Evolutionary conservation across 768 basidiomycete species (phyloP), one percentile per base, ranked within the genome.

Genomic region (Boletus insuetus): DNA sequence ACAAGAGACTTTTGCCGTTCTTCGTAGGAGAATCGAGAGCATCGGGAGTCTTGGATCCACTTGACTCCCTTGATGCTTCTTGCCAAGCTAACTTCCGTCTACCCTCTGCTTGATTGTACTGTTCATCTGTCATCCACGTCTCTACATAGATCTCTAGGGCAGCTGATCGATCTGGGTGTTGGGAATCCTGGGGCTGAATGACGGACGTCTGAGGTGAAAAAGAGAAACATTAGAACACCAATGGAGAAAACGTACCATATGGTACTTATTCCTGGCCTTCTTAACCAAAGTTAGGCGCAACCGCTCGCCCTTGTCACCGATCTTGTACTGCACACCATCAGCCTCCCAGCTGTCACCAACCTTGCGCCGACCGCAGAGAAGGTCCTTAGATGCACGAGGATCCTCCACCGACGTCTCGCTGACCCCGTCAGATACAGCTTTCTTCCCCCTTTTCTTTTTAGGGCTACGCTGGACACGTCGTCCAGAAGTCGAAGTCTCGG

Each of bases 281-380:
- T 84, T 91, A 42, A 92, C 81, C 61, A 91, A 71, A 29, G 82
- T 80, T 56, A 84, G 85, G 26, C 87, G 82, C 45, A 91, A 75
- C 29, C 86, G 76, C 61, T 86, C 81, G 20, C 87, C 88, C 51
- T 86, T 84, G 10, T 77, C 77, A 1, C 85, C 85, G 53, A 91
- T 80, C 70, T 88, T 91, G 73, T 82, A 91, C 51, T 73, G 75
- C 35, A 87, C 74, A 41, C 86, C 89, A 61, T 86, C 84, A 34
- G 71, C 79, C 59, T 87, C 83, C 90, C 90, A 93, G 67, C 85
- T 80, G 34, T 92, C 89, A 26, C 89, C 88, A 55, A 89, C 78
- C 54, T 74, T 78, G 49, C 83, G 80, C 26, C 79, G 77, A 59
- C 77, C 80, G 54, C 82, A 81, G n/a, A 77, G 73, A 11, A 78